Conservation (phyloP, 345 rosid species). For the Fremontodendron californicum region DNA sequence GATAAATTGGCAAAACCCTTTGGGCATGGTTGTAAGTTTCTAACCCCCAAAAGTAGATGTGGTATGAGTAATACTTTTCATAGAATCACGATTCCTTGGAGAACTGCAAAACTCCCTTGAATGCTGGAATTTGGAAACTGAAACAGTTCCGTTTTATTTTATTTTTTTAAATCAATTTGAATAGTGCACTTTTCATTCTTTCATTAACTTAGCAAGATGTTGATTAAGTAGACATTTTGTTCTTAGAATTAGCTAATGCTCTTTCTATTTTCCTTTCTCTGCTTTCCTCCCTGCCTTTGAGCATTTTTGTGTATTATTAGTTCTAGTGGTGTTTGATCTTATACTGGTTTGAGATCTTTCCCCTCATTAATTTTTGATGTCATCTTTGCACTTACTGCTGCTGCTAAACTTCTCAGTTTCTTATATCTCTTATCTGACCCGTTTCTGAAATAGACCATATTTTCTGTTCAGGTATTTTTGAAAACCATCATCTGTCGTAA, state of each 20-base stretch:
- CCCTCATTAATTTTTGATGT: background rate
- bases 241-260: background rate
- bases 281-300: background rate
- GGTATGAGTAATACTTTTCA: background rate
- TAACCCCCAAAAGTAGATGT: background rate
- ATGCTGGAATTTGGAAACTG: background rate
- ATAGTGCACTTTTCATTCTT: too few species aligned
- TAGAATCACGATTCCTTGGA: background rate
- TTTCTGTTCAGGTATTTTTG: background rate
- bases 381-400: background rate
- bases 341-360: background rate
- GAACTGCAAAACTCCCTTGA: background rate
- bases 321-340: background rate
- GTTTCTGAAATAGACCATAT: background rate
- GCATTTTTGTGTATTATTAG: background rate
- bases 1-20: slow-evolving; percentile 94
- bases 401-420: background rate
- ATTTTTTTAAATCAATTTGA: background rate
- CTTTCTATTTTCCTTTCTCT: background rate
- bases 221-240: background rate
- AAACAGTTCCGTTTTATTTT: background rate
- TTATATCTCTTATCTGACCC: background rate
- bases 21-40: slow-evolving; percentile 99
- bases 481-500: background rate
- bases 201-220: background rate